phyloP scores from a whole-genome alignment of 2,329 filamentous ascomycete species.

The Trichophyton schoenleinii region DNA sequence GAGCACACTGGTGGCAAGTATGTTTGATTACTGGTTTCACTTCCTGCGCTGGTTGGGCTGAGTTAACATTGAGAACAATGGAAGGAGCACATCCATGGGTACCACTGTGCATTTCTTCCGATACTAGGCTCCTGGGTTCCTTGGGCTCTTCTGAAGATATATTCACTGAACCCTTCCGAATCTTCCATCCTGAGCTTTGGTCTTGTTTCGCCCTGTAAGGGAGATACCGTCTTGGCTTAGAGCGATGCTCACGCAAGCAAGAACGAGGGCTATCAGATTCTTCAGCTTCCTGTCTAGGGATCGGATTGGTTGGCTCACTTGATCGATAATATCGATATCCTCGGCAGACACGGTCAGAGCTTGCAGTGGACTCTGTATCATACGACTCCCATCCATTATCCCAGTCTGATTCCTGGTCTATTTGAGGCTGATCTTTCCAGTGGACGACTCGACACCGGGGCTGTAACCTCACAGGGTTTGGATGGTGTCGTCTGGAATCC shows the following conservation, averaged over 20 bases:
- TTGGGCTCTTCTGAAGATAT: neutral
- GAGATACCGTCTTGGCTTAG: neutral
- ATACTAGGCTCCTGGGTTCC: neutral
- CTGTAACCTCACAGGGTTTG: neutral
- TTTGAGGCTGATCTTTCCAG: neutral
- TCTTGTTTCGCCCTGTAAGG: neutral
- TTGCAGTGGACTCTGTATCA: neutral
- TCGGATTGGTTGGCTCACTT: neutral
- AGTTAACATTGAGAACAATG: constrained; percentile 13
- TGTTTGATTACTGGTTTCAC: neutral
- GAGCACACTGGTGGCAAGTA: neutral
- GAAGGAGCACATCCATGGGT: constrained; percentile 9
- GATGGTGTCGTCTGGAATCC: neutral
- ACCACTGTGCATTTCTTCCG: neutral
- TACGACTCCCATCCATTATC: neutral
- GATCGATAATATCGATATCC: neutral
- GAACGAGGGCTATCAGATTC: constrained; percentile 3
- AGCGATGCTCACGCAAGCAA: neutral
- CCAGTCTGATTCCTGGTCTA: neutral
- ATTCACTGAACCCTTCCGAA: neutral
- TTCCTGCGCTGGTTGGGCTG: neutral
- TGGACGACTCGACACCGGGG: neutral
- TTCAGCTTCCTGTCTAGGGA: neutral
- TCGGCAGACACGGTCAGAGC: neutral
- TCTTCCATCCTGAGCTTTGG: neutral